A percentile compares a stretch with the other conserved stretches of the same genome.
Evolutionary conservation across 192 early-diverging fungal species (phyloP).

Genomic region (Entophlyctis helioformis): DNA sequence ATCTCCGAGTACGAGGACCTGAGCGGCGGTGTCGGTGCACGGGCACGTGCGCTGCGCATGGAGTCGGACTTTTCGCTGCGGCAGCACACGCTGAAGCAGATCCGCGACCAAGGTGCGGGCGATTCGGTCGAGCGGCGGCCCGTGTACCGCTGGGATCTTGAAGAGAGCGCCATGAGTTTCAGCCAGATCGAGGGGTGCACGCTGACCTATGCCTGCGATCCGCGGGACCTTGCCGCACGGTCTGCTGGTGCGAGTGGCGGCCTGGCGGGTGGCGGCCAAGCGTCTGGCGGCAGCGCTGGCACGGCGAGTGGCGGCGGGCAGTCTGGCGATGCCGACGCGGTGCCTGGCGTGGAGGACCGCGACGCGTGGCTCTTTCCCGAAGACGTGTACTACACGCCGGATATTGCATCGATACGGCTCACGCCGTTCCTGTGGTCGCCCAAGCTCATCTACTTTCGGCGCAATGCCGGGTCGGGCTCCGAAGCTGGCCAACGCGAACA

Average conservation of each 20-base stretch:
- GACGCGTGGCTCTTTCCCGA: conserved; percentile 36
- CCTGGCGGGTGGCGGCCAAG: no score
- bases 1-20: conserved; percentile 22
- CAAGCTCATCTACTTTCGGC: conserved; percentile 33
- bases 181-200: conserved; percentile 1
- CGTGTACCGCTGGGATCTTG: neutral
- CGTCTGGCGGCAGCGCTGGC: no score
- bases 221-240: neutral
- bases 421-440: conserved; percentile 51
- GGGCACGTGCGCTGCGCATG: conserved; percentile 27
- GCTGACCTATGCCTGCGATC: neutral
- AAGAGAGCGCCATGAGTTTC: conserved; percentile 6
- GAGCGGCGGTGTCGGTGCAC: conserved; percentile 28
- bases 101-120: no score
- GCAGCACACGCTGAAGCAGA: conserved; percentile 14
- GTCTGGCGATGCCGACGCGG: neutral
- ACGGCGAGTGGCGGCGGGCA: no score
- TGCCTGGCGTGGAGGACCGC: conserved; percentile 4
- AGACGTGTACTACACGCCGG: conserved; percentile 34
- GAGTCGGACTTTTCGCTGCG: conserved; percentile 23
- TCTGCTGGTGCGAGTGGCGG: no score
- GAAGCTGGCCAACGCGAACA: neutral
- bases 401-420: conserved; percentile 14
- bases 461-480: neutral
- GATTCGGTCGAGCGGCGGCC: neutral